phyloP scores from a whole-genome alignment of 1,284 basidiomycete species.

The Neonothopanus nambi region DNA sequence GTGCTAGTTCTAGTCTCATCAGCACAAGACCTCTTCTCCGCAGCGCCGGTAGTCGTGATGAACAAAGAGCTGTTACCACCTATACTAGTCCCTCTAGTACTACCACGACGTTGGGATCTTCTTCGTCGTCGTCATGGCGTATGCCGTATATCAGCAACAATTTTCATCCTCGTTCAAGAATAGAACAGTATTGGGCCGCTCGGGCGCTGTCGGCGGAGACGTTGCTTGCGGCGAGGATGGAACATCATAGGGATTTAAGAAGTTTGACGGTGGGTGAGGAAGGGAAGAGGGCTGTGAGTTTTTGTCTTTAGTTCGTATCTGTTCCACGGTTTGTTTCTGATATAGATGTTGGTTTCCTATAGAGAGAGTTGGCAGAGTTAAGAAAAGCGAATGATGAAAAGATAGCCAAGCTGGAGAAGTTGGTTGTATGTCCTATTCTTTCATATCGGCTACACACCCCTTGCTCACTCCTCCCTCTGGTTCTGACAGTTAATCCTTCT shows the following conservation, averaged over 20 bases:
- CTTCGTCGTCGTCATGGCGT: not conserved
- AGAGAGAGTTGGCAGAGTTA: conserved; percentile 45
- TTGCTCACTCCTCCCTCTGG: not conserved
- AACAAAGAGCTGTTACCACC: too few species aligned
- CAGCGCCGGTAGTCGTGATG: too few species aligned
- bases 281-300: conserved; percentile 45
- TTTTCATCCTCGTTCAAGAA: conserved; percentile 32
- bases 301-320: too few species aligned
- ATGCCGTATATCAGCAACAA: not conserved
- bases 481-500: conserved; percentile 41
- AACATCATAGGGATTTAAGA: conserved; percentile 49
- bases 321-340: not conserved
- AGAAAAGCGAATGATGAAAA: conserved; percentile 43
- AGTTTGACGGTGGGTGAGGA: conserved; percentile 41
- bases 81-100: too few species aligned
- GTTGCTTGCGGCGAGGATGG: conserved; percentile 44
- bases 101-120: not conserved
- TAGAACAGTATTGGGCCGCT: conserved; percentile 62
- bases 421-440: conserved; percentile 44
- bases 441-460: not conserved
- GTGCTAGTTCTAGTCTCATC: too few species aligned
- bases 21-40: too few species aligned
- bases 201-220: conserved; percentile 63
- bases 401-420: conserved; percentile 46
- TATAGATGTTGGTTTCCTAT: not conserved